Evolutionary conservation across 805 yeast species (phyloP), one percentile per base, ranked within the genome.

Genomic region (Zygosaccharomyces siamensis): DNA sequence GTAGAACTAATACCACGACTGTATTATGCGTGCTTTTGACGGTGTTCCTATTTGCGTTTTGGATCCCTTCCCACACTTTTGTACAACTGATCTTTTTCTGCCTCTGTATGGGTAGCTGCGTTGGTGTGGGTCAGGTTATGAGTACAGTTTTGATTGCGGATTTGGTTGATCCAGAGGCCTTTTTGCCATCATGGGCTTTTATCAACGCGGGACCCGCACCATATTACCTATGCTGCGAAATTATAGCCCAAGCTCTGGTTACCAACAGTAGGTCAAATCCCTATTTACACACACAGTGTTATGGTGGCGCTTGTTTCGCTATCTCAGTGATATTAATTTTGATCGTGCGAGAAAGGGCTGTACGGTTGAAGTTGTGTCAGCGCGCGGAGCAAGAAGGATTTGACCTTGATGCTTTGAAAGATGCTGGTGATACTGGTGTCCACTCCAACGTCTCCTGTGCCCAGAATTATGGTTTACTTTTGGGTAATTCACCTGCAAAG

Each of bases 261-360:
- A 43, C 57, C 8, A 33, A 55, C 2, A 41, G 49, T 8, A 52
- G 53, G 6, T 49, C 47, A 5, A 67, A 64, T 26, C 86, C 87
- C 2, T 83, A 76, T 55, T 64, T 77, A 31, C 74, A 82, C 54
- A 73, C 84, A 1, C 88, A 83, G 57, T 70, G 81, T 1, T 81
- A 80, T 60, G 75, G 80, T 4, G 88, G 86, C 2, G 57, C 72
- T 16, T 62, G 76, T 40, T 76, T 74, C 53, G 58, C 75, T n/a
- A 64, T 63, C 8, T 76, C 76, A 0, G 58, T 75, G 8, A 5
- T 78, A 2, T 48, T 79, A 24, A 63, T 76, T 47, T 49, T 78
- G 1, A 66, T 78, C 0, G 66, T 79, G 18, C 70, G 89, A 53
- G 83, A 80, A 53, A 71, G 72, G 69, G 68, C 76, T 47, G 77